A percentile compares a stretch with the other conserved stretches of the same genome.
Conservation (phyloP, 257 asterid genomes). For the Paraleonurus japonicus region DNA sequence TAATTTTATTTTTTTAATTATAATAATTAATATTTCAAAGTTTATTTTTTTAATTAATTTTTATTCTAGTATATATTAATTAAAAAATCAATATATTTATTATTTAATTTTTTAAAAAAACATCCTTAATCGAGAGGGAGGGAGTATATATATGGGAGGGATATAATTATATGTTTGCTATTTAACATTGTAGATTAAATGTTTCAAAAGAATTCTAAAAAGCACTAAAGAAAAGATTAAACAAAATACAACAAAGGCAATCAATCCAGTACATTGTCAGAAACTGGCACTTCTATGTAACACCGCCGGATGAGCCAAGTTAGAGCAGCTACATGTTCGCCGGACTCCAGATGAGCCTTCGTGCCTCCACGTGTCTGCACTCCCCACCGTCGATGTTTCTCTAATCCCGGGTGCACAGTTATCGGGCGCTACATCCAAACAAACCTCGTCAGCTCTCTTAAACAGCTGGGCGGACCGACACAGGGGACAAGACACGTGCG, state of each 20-base stretch:
- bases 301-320: not conserved
- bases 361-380: slow-evolving; percentile 30
- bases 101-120: too few relatives aligned
- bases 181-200: too few relatives aligned
- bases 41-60: too few relatives aligned
- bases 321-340: slow-evolving; percentile 11
- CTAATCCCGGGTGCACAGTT: slow-evolving; percentile 4
- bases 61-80: too few relatives aligned
- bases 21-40: too few relatives aligned
- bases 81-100: too few relatives aligned
- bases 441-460: slow-evolving; percentile 38
- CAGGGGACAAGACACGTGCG: slow-evolving; percentile 83
- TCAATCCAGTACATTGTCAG: slow-evolving; percentile 9
- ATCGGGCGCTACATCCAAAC: slow-evolving; percentile 41
- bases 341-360: not conserved
- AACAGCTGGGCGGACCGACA: slow-evolving; percentile 66
- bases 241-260: not conserved
- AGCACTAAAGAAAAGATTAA: not conserved
- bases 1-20: too few relatives aligned
- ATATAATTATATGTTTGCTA: too few relatives aligned
- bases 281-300: slow-evolving; percentile 40
- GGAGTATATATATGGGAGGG: too few relatives aligned
- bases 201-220: too few relatives aligned
- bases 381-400: slow-evolving; percentile 29
- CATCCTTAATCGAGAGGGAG: too few relatives aligned